Evolutionary conservation across 176 grass and related monocot genomes (phyloP), one percentile per base, ranked within the genome.

Genomic region (Aechmea fasciata): DNA sequence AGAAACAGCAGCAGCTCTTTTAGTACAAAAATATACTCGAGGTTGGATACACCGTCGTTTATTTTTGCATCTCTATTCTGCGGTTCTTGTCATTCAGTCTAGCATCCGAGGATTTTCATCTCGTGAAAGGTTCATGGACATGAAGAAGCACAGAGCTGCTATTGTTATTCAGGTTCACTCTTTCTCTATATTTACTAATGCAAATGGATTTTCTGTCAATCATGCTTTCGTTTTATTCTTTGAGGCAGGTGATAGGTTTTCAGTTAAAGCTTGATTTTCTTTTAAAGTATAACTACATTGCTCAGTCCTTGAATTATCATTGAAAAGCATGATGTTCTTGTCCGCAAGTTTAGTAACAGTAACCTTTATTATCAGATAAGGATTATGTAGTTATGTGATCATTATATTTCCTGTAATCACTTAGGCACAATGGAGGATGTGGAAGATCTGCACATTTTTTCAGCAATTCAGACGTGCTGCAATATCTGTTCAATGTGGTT

Each of bases 341-440:
- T 59, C 14, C 15, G 54, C n/a, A 59, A 17, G 54, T 5, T 59
- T 59, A 59, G 54, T 15, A 20, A 19, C 54, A 20, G 14, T 59
- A 17, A 14, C 5, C 3, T 7, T 59, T 18, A 57, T 57, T 57
- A 15, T 57, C 2, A n/a, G 33, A 41, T 41, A 41, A 13, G 12
- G 4, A 55, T 55, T n/a, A n/a, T 57, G 54, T 57, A 57, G 13
- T 7, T 6, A 67, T 47, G 22, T n/a, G 17, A 64, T 7, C 70
- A 65, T 48, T 76, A 23, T 41, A 87, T 11, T 50, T 13, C 1
- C 11, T 65, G n/a, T 69, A 2, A 24, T 53, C 66, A 65, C 65
- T 29, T 54, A 90, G 91, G 81, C 79, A 15, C 77, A 80, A 72
- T 96, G 91, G 91, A 96, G 81, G 82, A 96, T 90, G 84, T 14